Evolutionary conservation across 805 yeast genomes (phyloP).

Genomic region (Sporopachydermia lactativora): DNA sequence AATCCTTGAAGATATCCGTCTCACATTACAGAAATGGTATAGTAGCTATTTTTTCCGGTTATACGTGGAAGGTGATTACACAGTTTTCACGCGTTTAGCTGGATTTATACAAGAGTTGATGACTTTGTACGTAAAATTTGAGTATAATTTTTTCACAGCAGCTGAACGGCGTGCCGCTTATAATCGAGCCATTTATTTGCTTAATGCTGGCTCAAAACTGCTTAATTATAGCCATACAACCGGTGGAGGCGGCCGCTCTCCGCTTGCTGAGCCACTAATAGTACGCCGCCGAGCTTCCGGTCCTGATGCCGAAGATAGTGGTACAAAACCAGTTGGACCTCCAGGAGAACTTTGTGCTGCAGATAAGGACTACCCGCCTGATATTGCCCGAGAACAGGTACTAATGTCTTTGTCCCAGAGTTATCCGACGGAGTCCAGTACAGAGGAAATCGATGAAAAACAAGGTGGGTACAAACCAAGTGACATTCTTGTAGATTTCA

Average conservation of each 20-base stretch:
- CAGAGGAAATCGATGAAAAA: constrained; percentile 20
- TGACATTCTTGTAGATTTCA: constrained; percentile 66
- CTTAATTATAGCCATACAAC: constrained; percentile 19
- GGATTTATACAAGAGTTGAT: constrained; percentile 15
- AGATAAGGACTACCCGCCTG: constrained; percentile 29
- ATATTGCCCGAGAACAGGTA: constrained; percentile 52
- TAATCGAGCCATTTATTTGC: constrained; percentile 17
- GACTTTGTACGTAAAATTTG: constrained; percentile 14
- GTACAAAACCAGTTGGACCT: too few relatives aligned
- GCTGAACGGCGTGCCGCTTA: constrained; percentile 15
- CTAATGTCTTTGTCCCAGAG: constrained; percentile 59
- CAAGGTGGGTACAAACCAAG: constrained; percentile 23
- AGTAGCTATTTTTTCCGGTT: constrained; percentile 14
- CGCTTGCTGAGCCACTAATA: constrained; percentile 7
- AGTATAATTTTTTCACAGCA: constrained; percentile 15
- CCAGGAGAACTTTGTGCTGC: neutral
- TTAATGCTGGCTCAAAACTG: constrained; percentile 17
- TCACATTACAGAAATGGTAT: constrained; percentile 20
- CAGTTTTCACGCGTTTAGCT: constrained; percentile 12
- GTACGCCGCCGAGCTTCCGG: neutral
- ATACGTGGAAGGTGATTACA: constrained; percentile 15
- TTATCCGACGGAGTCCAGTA: constrained; percentile 36
- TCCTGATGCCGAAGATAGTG: neutral
- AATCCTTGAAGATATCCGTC: constrained; percentile 23
- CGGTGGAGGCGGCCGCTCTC: constrained; percentile 16